phyloP scores from a whole-genome alignment of 2,329 filamentous ascomycete genomes.

The Colletotrichum spinosum region DNA sequence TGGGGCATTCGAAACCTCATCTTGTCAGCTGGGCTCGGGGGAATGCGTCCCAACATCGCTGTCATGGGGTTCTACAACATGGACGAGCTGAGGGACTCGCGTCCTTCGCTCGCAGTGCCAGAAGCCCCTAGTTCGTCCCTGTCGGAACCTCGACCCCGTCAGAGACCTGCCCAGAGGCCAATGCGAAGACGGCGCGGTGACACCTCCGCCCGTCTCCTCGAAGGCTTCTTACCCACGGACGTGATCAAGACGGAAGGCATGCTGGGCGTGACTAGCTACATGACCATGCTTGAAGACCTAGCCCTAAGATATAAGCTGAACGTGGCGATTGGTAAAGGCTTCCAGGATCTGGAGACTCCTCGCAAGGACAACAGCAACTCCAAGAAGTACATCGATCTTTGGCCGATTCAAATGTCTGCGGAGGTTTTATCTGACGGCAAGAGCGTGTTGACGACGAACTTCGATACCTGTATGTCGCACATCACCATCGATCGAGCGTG shows the following conservation, averaged over 20 bases:
- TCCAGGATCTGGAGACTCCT: conserved; percentile 80
- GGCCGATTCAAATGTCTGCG: conserved; percentile 95
- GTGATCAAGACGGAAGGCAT: conserved; percentile 74
- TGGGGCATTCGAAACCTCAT: conserved; percentile 90
- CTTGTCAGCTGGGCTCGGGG: conserved; percentile 82
- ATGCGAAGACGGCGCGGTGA: conserved; percentile 59
- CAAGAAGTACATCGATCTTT: conserved; percentile 87
- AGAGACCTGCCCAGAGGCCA: conserved; percentile 47
- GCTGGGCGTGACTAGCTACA: conserved; percentile 78
- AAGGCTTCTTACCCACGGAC: conserved; percentile 75
- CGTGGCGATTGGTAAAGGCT: conserved; percentile 86
- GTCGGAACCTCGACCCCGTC: conserved; percentile 45
- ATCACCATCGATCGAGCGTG: background rate
- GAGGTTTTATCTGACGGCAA: conserved; percentile 77
- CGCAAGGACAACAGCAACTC: conserved; percentile 65
- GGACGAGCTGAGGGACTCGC: conserved; percentile 75
- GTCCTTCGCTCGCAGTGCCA: conserved; percentile 67
- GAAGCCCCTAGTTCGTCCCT: conserved; percentile 55
- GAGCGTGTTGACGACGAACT: conserved; percentile 84
- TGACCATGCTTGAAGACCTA: conserved; percentile 86
- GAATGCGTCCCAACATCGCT: conserved; percentile 91
- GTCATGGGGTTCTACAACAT: conserved; percentile 85
- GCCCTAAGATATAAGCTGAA: conserved; percentile 83
- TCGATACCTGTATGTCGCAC: conserved; percentile 79
- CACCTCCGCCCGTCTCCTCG: conserved; percentile 66